These are phyloP conservation scores for Yarrowia sp. DNA, from an alignment of 805 yeast species.

Conservation along the genomic window DNA sequence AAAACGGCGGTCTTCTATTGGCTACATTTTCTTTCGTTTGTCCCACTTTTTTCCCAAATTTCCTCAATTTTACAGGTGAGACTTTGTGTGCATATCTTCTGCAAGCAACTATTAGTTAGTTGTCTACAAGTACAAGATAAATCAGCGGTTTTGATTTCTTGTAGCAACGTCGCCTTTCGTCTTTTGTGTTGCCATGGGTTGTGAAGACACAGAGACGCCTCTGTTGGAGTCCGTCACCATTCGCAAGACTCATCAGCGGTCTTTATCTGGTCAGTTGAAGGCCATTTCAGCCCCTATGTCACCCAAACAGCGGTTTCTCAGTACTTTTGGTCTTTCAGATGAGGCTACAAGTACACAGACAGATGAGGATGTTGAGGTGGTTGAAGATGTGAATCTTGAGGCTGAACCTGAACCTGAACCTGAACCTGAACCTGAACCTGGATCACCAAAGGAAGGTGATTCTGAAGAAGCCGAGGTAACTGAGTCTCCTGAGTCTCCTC, in stretches of 20 bases:
- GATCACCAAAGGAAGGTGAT: neutral
- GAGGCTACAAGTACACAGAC: too few relatives aligned
- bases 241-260: constrained; percentile 11
- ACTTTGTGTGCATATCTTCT: constrained; percentile 8
- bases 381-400: neutral
- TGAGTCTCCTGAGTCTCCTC: neutral
- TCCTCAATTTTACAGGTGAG: constrained; percentile 1
- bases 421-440: neutral
- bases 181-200: neutral
- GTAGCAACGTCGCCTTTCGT: neutral
- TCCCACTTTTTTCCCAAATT: neutral
- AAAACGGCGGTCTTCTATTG: too few relatives aligned
- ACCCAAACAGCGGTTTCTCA: constrained; percentile 20
- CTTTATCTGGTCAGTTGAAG: neutral
- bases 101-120: constrained; percentile 32
- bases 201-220: constrained; percentile 12
- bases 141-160: neutral
- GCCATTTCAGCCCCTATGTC: constrained; percentile 31
- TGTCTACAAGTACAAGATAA: constrained; percentile 8
- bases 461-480: neutral
- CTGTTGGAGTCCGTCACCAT: constrained; percentile 11
- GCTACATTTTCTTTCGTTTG: too few relatives aligned
- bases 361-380: neutral
- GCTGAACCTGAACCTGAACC: neutral
- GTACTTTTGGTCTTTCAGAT: constrained; percentile 14